A percentile compares a stretch with the other conserved stretches of the same genome.
Evolutionary conservation across 768 basidiomycete genomes (phyloP).

Genomic region (Tulasnella sp.): DNA sequence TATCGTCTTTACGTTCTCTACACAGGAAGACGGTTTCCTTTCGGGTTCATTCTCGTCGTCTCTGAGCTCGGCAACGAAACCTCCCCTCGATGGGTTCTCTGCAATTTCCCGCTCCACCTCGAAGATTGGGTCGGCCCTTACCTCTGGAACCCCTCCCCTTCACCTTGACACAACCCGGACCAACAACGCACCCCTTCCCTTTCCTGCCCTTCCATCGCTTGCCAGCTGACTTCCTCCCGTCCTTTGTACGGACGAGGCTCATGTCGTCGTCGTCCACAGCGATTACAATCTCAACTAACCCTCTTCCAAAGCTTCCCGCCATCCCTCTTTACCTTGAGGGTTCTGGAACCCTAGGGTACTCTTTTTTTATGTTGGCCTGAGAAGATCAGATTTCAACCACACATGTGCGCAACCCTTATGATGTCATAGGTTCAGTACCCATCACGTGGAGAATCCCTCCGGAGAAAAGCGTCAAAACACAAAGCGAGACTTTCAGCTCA

Average conservation of each 20-base stretch:
- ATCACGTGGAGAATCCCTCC: not conserved
- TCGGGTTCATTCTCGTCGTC: not conserved
- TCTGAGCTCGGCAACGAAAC: not conserved
- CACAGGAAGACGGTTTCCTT: too few relatives aligned
- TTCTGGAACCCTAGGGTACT: not conserved
- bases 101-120: not conserved
- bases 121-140: not conserved
- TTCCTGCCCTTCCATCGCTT: not conserved
- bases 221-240: not conserved
- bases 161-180: not conserved
- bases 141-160: not conserved
- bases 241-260: not conserved
- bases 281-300: not conserved
- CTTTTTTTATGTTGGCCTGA: not conserved
- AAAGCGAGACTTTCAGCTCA: not conserved
- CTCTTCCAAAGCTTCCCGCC: too few relatives aligned
- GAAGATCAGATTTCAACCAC: not conserved
- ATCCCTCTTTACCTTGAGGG: too few relatives aligned
- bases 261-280: not conserved
- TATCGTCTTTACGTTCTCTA: too few relatives aligned
- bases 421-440: not conserved
- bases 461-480: not conserved
- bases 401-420: not conserved
- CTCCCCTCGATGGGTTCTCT: not conserved
- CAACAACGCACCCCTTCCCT: not conserved